These are phyloP conservation scores for Pestalotiopsis sp. DNA, from an alignment of 2,329 filamentous ascomycete genomes.

Conservation along the genomic window DNA sequence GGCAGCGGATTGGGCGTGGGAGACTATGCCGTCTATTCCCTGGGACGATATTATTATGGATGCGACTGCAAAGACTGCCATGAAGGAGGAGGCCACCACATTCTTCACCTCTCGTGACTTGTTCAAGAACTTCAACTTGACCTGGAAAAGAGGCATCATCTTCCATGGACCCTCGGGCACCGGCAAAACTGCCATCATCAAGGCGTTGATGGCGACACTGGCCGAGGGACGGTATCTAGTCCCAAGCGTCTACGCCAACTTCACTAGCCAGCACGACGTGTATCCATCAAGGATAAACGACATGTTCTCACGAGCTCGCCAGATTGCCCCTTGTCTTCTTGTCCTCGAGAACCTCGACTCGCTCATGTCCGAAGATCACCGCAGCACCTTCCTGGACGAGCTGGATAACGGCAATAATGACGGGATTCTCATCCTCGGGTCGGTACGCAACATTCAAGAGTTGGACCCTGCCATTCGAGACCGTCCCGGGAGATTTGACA, in stretches of 20 bases:
- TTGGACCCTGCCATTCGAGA: too few relatives aligned
- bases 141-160: neutral
- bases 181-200: neutral
- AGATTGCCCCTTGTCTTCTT: neutral
- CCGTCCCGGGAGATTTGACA: too few relatives aligned
- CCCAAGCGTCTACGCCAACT: neutral
- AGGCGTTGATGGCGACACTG: neutral
- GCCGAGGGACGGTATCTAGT: neutral
- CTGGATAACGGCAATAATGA: neutral
- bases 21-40: neutral
- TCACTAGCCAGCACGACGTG: neutral
- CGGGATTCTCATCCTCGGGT: too few relatives aligned
- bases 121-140: neutral
- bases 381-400: neutral
- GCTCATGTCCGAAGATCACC: neutral
- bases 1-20: neutral
- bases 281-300: neutral
- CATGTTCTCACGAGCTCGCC: neutral
- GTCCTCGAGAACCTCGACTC: neutral
- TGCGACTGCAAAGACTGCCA: neutral
- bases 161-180: neutral
- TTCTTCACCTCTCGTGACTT: neutral
- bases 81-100: too few relatives aligned
- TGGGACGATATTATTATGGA: neutral
- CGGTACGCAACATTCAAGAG: too few relatives aligned